Base-by-base conservation (phyloP, 2,329 filamentous ascomycete species). In the Teratosphaeria pseudoeucalypti region DNA sequence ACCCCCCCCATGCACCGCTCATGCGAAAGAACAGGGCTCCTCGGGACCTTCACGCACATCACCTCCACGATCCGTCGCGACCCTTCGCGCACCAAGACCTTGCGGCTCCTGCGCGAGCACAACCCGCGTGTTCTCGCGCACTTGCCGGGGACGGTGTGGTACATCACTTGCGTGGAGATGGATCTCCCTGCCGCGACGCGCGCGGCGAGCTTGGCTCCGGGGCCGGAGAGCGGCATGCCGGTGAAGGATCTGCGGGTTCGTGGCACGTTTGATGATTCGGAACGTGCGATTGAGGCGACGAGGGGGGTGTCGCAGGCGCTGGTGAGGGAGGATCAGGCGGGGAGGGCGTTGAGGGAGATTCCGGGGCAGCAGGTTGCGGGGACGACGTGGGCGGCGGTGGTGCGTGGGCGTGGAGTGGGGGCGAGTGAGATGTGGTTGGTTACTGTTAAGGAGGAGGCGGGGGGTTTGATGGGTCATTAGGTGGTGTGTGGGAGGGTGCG, bases 111-210 rank as follows among this genome's bases (percentile, higher is more conserved):
- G 26, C 34, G 27, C 7, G 34, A 57, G 26, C 53, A 57, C 19
- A 57, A 61, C 10, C 47, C 60, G 12, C 23, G 3, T 6, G 47
- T 61, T 3, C 57, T 55, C 11, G 54, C 54, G 7, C 27, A 19
- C 7, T 47, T 61, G 1, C 54, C 60, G 5, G 54, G 57, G 19
- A 54, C 60, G 11, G 60, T 55, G 23, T 61, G 60, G 60, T 54
- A 52, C 34, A 55, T 57, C 14, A 56, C 34, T 19, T 14, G 11
- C 23, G 32, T 32, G 9, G 14, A 56, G 34, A 19, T 56, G 54
- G 7, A 49, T n/a, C 43, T 49, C 16, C 43, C 43, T 6, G n/a
- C 1, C 2, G 43, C 43, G 9, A n/a, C 23, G 43, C 43, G 19
- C 2, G 23, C 23, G 3, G n/a, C 43, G 19, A 16, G 9, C 9